phyloP scores from a whole-genome alignment of 768 basidiomycete species.

The Agaricus subrufescens region DNA sequence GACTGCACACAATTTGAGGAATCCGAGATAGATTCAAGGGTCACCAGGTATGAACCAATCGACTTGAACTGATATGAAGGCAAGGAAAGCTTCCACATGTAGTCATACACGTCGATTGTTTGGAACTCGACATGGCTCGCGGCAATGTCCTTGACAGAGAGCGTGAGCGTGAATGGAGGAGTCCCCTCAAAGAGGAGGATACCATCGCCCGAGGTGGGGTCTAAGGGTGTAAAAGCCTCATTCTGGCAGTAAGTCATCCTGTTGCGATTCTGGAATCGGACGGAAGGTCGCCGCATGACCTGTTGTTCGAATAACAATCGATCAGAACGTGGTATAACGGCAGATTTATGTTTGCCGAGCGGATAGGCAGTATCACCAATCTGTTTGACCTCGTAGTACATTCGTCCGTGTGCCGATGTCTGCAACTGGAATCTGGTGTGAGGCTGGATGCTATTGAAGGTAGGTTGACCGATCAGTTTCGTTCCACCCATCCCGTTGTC shows the following conservation, averaged over 20 bases:
- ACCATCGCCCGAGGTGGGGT: constrained; percentile 50
- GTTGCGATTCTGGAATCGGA: constrained; percentile 64
- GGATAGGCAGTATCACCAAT: constrained; percentile 86
- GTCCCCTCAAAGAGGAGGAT: constrained; percentile 71
- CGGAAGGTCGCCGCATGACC: constrained; percentile 76
- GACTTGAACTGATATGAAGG: constrained; percentile 71
- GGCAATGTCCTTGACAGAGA: constrained; percentile 75
- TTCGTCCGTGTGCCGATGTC: constrained; percentile 70
- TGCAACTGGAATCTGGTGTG: constrained; percentile 78
- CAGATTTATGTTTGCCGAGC: constrained; percentile 58
- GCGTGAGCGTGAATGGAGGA: constrained; percentile 76
- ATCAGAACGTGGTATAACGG: constrained; percentile 61
- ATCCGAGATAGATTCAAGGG: constrained; percentile 76
- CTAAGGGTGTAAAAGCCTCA: constrained; percentile 56
- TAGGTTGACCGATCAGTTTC: constrained; percentile 68
- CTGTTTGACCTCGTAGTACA: constrained; percentile 88
- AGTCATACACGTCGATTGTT: constrained; percentile 43
- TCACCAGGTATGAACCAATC: constrained; percentile 77
- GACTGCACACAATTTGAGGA: constrained; percentile 78
- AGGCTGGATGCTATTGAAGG: constrained; percentile 81
- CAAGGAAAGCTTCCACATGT: constrained; percentile 67
- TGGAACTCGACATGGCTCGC: constrained; percentile 59
- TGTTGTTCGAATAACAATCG: constrained; percentile 82
- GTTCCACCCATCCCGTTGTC: constrained; percentile 65
- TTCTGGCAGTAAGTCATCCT: constrained; percentile 73